phyloP scores from a whole-genome alignment of 306 rosid genomes.

The Alnus rubra region DNA sequence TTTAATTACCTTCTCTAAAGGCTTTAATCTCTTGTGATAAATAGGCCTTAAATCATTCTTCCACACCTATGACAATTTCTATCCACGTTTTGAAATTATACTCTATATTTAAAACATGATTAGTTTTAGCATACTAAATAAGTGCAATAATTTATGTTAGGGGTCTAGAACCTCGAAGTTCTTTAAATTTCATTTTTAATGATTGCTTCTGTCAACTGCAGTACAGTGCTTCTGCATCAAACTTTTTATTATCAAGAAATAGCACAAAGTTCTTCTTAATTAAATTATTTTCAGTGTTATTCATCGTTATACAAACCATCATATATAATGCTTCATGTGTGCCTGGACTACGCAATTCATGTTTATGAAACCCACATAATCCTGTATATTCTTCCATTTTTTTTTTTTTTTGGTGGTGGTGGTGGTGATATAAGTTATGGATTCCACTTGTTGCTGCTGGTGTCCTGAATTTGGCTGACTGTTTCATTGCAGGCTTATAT shows the following conservation, averaged over 20 bases:
- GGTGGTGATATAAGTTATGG: background rate
- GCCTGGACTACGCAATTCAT: background rate
- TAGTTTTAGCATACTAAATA: background rate
- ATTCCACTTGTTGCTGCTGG: conserved; percentile 23
- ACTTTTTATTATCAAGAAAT: background rate
- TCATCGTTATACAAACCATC: background rate
- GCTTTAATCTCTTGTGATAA: background rate
- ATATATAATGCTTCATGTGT: background rate
- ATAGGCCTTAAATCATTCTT: background rate
- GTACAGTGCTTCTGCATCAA: background rate
- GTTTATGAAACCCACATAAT: background rate
- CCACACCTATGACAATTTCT: background rate
- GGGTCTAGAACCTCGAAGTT: conserved; percentile 1
- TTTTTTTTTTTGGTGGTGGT: background rate
- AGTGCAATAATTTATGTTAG: background rate
- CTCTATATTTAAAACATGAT: background rate
- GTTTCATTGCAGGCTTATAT: conserved; percentile 62
- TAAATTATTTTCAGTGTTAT: background rate
- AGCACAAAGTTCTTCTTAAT: background rate
- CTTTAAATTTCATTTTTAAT: background rate
- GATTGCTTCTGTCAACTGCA: background rate
- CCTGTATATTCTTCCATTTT: background rate
- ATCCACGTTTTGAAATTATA: background rate
- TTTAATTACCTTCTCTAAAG: background rate
- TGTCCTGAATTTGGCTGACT: conserved; percentile 22